Percentiles rank a stretch among this genome's conserved stretches.
Evolutionary conservation across 2,329 filamentous ascomycete species (phyloP).

Genomic region (Chaetomiaceae sp.): DNA sequence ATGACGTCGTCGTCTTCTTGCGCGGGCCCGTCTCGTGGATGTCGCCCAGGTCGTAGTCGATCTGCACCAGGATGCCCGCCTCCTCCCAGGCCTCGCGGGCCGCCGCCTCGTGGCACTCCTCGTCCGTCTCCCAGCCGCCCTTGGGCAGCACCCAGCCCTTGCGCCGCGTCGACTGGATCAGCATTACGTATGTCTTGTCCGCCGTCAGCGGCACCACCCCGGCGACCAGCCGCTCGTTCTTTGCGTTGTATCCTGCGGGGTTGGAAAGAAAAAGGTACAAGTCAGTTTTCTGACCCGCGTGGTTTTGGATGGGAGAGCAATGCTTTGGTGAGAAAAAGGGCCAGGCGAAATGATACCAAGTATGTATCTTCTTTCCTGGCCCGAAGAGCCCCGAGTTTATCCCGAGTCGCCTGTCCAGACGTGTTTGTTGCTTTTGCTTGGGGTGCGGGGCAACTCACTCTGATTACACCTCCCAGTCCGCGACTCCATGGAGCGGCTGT

Average conservation of each 20-base stretch:
- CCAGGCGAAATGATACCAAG: no score
- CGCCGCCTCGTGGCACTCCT: constrained; percentile 79
- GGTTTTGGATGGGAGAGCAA: constrained; percentile 20
- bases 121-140: constrained; percentile 95
- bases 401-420: constrained; percentile 13
- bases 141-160: constrained; percentile 97
- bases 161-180: constrained; percentile 88
- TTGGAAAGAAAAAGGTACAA: constrained; percentile 28
- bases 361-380: no score
- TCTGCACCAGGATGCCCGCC: constrained; percentile 81
- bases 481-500: constrained; percentile 62
- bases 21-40: constrained; percentile 81
- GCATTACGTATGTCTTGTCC: constrained; percentile 81
- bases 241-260: constrained; percentile 75
- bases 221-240: constrained; percentile 91
- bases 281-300: constrained; percentile 36
- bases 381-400: no score
- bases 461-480: constrained; percentile 74
- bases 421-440: not conserved
- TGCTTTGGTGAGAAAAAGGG: no score
- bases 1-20: constrained; percentile 51
- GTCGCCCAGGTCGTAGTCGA: constrained; percentile 79
- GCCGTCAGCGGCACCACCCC: constrained; percentile 85
- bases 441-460: constrained; percentile 53
- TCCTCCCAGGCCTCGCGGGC: constrained; percentile 96